These are phyloP conservation scores for Puccinia triticina DNA, from an alignment of 1,284 basidiomycete species.

Conservation along the genomic window DNA sequence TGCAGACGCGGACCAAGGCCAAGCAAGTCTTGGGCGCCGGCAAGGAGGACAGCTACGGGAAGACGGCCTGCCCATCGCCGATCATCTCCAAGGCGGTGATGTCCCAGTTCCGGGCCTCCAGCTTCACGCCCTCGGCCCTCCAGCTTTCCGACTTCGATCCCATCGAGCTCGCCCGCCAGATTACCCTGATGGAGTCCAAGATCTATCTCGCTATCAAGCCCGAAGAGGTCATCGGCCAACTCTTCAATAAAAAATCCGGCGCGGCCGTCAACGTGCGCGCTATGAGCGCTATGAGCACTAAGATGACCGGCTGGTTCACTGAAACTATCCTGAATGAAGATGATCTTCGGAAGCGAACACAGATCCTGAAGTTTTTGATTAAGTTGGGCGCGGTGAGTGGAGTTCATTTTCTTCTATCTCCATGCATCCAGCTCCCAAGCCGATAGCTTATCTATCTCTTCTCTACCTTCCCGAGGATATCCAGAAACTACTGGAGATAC, in stretches of 20 bases:
- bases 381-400: constrained; percentile 61
- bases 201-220: constrained; percentile 60
- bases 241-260: constrained; percentile 57
- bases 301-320: constrained; percentile 63
- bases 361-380: constrained; percentile 62
- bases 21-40: not conserved
- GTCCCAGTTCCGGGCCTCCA: constrained; percentile 62
- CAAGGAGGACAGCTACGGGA: constrained; percentile 40
- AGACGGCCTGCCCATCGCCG: constrained; percentile 64
- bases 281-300: constrained; percentile 62
- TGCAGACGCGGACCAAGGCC: constrained; percentile 14
- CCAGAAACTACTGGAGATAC: constrained; percentile 58
- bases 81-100: constrained; percentile 81
- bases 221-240: constrained; percentile 61
- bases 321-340: constrained; percentile 62
- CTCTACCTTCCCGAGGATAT: not conserved
- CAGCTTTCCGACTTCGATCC: constrained; percentile 83
- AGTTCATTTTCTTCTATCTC: not conserved
- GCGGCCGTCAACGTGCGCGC: constrained; percentile 59
- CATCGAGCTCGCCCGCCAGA: constrained; percentile 68
- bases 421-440: not conserved
- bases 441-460: not conserved
- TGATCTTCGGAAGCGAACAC: constrained; percentile 60
- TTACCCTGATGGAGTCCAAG: constrained; percentile 59
- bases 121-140: constrained; percentile 62